Conservation (phyloP, 75 land plant genomes). For the Sequoiadendron giganteum region DNA sequence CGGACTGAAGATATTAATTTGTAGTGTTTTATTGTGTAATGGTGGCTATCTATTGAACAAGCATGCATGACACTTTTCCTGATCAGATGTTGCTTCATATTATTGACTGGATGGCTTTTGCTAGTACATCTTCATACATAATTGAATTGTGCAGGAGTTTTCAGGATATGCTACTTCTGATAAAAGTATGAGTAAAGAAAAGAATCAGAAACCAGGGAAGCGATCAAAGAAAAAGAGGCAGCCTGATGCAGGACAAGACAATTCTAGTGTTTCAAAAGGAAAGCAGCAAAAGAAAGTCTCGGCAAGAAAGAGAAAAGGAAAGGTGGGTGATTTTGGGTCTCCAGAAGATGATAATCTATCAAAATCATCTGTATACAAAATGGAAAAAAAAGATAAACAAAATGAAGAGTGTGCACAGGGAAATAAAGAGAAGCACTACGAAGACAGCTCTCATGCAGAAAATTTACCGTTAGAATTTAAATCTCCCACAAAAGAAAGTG, state of each 20-base stretch:
- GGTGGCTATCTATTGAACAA: too few relatives aligned
- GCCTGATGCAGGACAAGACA: background rate
- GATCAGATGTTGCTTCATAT: background rate
- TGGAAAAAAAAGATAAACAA: background rate
- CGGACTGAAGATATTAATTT: too few relatives aligned
- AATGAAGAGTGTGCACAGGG: background rate
- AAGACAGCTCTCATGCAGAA: background rate
- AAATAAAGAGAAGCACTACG: background rate
- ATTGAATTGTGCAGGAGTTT: background rate
- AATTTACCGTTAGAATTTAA: background rate
- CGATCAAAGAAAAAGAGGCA: background rate
- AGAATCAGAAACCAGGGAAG: background rate
- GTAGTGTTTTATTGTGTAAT: too few relatives aligned
- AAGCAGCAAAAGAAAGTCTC: conserved; percentile 2
- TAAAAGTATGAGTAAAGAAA: background rate
- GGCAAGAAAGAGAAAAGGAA: background rate
- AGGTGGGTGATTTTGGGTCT: background rate
- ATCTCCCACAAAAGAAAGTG: background rate
- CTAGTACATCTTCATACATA: background rate
- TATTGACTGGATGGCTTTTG: background rate
- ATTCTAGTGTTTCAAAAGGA: background rate
- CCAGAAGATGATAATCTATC: background rate
- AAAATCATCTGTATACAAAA: background rate
- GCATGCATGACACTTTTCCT: background rate
- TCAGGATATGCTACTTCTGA: background rate